Base-by-base conservation (phyloP, 78 protist genomes). In the Dictyostelium firmibasis region DNA sequence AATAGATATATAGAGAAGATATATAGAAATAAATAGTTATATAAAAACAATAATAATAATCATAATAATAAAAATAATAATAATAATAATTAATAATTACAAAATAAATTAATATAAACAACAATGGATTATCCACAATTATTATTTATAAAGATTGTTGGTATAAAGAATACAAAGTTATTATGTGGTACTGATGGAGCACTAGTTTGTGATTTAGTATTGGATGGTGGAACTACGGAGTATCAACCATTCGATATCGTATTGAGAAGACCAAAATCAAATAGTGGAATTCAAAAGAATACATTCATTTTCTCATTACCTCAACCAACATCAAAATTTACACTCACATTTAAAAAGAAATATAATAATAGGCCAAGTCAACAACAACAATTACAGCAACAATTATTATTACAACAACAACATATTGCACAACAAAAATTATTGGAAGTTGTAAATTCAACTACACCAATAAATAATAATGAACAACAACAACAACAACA, bases 161-260 rank as follows among this genome's bases (percentile, higher is more conserved):
- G 83, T 44, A 85, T 81, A 18, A 81, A 67, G 20, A 75, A 81
- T 20, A 81, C 78, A 18, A 89, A 89, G n/a, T 70, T 69, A 5
- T 16, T 89, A 33, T 79, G 83, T 89, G 94, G 94, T 29, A 75
- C 72, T 27, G 94, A 89, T 89, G 94, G 94, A 1, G 94, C 88
- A 20, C 50, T 89, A 29, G 87, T 89, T 11, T 89, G 94, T 29
- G 82, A 36, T n/a, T 31, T 89, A 43, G 60, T 79, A 9, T 67
- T 81, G 4, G 94, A 89, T 27, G 94, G 94, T 27, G 43, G 76
- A 1, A 13, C 70, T 18, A 47, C 4, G 1, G 94, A 89, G 8
- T 62, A 69, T 44, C 87, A 89, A 23, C 87, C 93, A 18, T 79
- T 89, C 18, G 94, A 89, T 43, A 50, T 89, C 2, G 87, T 89